Base-by-base conservation (phyloP, 83 land plant genomes). In the Larix sibirica region DNA sequence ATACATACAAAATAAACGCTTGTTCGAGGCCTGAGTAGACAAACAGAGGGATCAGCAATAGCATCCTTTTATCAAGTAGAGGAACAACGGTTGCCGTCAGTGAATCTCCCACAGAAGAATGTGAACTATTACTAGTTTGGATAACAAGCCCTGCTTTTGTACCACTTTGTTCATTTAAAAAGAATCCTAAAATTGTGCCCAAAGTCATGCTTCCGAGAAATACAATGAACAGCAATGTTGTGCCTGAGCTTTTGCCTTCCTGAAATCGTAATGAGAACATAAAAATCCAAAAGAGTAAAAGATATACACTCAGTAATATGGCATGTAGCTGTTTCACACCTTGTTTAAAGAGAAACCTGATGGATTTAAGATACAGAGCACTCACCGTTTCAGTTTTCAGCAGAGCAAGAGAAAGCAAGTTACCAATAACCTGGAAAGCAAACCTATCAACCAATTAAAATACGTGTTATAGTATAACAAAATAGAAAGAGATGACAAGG, bases 141-240 rank as follows among this genome's bases (percentile, higher is more conserved):
- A 61, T 13, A 36, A 13, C 44, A 81, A 12, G 40, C 31, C 86
- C 86, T 56, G 88, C 84, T 56, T 24, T 63, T 74, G 87, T 84
- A 31, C 40, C 81, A 81, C 88, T 75, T 63, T 86, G 81, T 78
- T 85, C 89, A 54, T 76, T 78, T 58, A 95, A 83, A 80, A 93
- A 92, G 81, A 89, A 89, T 90, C 92, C 94, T 33, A 96, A 85
- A 64, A 89, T 80, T 8, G 89, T 90, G 18, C 99, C 99, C 33
- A 92, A 20, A 20, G 92, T 85, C 95, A 93, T 84, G 78, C 86
- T 87, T 24, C 83, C 88, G 47, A 96, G 95, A 70, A 93, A 96
- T 16, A 90, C 89, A 73, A 86, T 65, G 73, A 90, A 90, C 58
- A 96, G 85, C 68, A 88, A 81, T 62, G 90, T 90, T 8, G 90